phyloP scores from a whole-genome alignment of 1,284 basidiomycete species.

The Grifola frondosa region DNA sequence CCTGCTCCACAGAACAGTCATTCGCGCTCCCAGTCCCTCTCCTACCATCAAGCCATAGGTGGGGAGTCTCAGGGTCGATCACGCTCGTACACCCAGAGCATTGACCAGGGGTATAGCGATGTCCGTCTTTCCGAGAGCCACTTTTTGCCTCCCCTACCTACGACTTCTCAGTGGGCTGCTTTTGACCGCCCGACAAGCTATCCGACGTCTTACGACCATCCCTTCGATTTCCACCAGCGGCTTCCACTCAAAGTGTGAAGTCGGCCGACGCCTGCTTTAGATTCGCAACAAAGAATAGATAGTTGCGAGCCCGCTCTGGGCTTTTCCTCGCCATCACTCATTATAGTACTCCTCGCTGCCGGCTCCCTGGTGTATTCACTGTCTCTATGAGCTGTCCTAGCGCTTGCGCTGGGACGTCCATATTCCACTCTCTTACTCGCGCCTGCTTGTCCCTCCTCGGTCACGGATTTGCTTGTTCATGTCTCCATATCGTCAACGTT shows the following conservation, averaged over 20 bases:
- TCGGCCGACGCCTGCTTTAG: constrained; percentile 23
- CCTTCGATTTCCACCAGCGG: constrained; percentile 25
- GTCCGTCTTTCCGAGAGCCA: constrained; percentile 44
- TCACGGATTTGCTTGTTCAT: constrained; percentile 21
- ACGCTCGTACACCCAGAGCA: constrained; percentile 61
- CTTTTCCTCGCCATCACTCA: constrained; percentile 23
- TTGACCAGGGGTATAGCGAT: constrained; percentile 50
- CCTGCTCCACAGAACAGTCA: constrained; percentile 37
- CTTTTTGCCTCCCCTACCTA: constrained; percentile 29
- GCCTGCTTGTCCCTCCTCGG: constrained; percentile 26
- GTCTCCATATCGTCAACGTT: constrained; percentile 23
- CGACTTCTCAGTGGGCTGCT: constrained; percentile 21
- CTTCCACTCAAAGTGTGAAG: constrained; percentile 31
- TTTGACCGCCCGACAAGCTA: constrained; percentile 24
- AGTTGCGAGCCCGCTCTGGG: constrained; percentile 20
- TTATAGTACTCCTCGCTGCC: constrained; percentile 30
- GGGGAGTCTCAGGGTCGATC: constrained; percentile 45
- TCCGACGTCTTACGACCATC: constrained; percentile 27
- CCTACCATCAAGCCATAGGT: constrained; percentile 50
- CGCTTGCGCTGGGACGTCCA: constrained; percentile 30
- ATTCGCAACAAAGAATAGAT: constrained; percentile 31
- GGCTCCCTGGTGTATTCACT: constrained; percentile 26
- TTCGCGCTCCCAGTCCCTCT: constrained; percentile 57
- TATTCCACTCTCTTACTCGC: constrained; percentile 31
- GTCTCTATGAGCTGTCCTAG: constrained; percentile 28